Evolutionary conservation across 116 monocot species (phyloP).

Genomic region (Trichopus zeylanicus): DNA sequence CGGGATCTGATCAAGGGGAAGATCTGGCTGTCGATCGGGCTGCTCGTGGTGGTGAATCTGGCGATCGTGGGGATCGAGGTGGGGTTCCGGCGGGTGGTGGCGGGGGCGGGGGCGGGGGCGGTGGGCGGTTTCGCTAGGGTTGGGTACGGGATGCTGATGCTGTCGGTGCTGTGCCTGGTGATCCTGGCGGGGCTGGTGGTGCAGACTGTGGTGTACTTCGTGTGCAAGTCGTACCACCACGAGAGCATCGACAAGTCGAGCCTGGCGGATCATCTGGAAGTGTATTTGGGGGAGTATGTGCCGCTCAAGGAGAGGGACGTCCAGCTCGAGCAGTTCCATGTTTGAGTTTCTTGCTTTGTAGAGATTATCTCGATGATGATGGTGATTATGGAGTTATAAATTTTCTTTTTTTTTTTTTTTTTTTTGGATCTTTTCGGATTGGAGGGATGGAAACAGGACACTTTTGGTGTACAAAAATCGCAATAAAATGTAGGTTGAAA

Average conservation of each 20-base stretch:
- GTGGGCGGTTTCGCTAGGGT: slow-evolving; percentile 11
- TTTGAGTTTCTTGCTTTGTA: slow-evolving; percentile 10
- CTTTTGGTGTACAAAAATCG: too few species aligned
- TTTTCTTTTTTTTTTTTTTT: too few species aligned
- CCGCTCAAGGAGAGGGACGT: slow-evolving; percentile 71
- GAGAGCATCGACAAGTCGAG: slow-evolving; percentile 86
- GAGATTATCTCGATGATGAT: too few species aligned
- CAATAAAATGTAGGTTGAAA: too few species aligned
- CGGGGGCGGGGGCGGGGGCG: slow-evolving; percentile 10
- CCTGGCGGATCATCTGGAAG: slow-evolving; percentile 83
- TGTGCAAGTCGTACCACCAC: slow-evolving; percentile 93
- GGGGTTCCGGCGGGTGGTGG: slow-evolving; percentile 42
- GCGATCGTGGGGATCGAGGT: slow-evolving; percentile 48
- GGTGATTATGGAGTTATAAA: too few species aligned
- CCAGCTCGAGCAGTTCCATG: slow-evolving; percentile 65
- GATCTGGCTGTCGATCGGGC: slow-evolving; percentile 20
- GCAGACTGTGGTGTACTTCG: slow-evolving; percentile 90
- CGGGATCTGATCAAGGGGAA: slow-evolving; percentile 59
- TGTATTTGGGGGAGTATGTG: slow-evolving; percentile 73
- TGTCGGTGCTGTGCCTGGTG: slow-evolving; percentile 24
- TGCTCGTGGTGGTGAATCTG: slow-evolving; percentile 52
- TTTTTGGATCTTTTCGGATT: too few species aligned
- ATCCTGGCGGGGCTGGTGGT: slow-evolving; percentile 55
- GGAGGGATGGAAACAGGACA: too few species aligned
- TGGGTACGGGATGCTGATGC: slow-evolving; percentile 18